Conservation (phyloP, 2,329 filamentous ascomycete species). For the Penicillium sp. region DNA sequence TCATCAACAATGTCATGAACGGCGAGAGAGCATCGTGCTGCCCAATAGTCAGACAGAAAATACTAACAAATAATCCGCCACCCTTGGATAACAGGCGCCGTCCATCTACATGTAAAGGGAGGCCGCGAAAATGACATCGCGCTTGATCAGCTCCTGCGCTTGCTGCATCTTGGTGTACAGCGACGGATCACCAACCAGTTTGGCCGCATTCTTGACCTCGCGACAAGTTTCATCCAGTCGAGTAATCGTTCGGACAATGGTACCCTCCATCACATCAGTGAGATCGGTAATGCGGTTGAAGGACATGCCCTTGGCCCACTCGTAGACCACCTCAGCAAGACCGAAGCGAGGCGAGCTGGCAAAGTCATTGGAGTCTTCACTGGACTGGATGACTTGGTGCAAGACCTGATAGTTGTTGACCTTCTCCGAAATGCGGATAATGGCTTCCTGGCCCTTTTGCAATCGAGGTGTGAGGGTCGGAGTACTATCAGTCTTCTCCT, state of each 20-base stretch:
- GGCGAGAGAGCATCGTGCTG: background rate
- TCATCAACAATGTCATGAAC: background rate
- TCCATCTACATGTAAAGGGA: slow-evolving; percentile 80
- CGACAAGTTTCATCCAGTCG: slow-evolving; percentile 93
- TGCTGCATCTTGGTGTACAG: slow-evolving; percentile 96
- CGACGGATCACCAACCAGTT: slow-evolving; percentile 91
- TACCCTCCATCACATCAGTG: slow-evolving; percentile 95
- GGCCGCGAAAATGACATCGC: slow-evolving; percentile 90
- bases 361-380: slow-evolving; percentile 92
- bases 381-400: slow-evolving; percentile 88
- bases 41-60: slow-evolving; percentile 11
- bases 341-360: slow-evolving; percentile 86
- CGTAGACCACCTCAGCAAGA: slow-evolving; percentile 95
- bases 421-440: slow-evolving; percentile 88
- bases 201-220: slow-evolving; percentile 95
- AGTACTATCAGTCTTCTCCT: slow-evolving; percentile 87
- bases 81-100: background rate
- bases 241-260: slow-evolving; percentile 94
- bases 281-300: slow-evolving; percentile 97
- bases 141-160: slow-evolving; percentile 96
- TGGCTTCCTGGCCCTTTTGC: slow-evolving; percentile 80
- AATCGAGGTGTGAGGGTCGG: slow-evolving; percentile 83
- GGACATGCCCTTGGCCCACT: slow-evolving; percentile 97
- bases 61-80: background rate
- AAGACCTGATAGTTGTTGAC: slow-evolving; percentile 88